Base-by-base conservation (phyloP, 148 eudicot species). In the Arbutus unedo region DNA sequence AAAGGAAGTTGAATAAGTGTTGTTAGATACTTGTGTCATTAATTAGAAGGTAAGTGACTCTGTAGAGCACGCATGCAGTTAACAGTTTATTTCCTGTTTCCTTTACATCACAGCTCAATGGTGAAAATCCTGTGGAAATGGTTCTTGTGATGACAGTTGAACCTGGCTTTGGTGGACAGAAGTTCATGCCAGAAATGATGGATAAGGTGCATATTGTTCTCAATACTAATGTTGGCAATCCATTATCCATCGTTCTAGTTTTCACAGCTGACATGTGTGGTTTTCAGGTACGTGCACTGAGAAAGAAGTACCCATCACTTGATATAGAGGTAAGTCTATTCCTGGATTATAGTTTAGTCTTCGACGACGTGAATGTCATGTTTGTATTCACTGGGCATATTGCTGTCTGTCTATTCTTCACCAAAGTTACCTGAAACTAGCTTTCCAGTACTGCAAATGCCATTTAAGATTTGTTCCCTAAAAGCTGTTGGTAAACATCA, bases 91-190 rank as follows among this genome's bases (percentile, higher is more conserved):
- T n/a, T 64, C 51, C 60, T 75, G 38, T 31, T 25, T 73, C 77
- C 14, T 60, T 51, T 16, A 18, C 19, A 21, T 15, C 48, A 64
- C 76, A 93, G 98, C 84, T 93, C 79, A 97, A 95, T 77, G 93
- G 86, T 78, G 87, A 85, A 83, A 91, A 88, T 85, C 93, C 93
- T 62, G 97, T 96, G 82, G 98, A 96, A 84, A 82, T 93, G 95
- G 96, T 96, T 79, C 98, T 96, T 81, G 95, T 91, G 21, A 96
- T 93, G 98, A 95, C 97, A 19, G 98, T 95, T 60, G 95, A 92
- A 86, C 98, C 98, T 81, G 96, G 98, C 84, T 96, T 94, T 88
- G 98, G 98, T 82, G 99, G 98, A 79, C 98, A 94, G 84, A 96
- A 96, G 83, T 96, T 96, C 83, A 92, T 94, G 98, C 92, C 97